phyloP scores from a whole-genome alignment of 257 asterid species.

The Solanum phureja region DNA sequence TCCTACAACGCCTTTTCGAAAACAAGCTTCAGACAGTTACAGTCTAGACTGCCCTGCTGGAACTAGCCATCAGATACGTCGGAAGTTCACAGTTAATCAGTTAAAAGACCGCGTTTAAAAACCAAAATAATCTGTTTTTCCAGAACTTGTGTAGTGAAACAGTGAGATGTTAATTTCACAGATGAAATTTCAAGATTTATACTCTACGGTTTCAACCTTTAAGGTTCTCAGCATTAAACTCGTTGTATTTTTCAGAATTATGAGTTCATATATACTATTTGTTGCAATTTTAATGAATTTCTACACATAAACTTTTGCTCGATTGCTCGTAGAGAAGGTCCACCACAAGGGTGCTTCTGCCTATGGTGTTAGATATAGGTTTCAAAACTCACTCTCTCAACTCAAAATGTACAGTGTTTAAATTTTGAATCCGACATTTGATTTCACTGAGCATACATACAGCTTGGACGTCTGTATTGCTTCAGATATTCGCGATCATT shows the following conservation, averaged over 20 bases:
- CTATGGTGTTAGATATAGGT: neutral
- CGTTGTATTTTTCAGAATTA: neutral
- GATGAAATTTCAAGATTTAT: neutral
- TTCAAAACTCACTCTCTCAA: neutral
- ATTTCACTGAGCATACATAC: neutral
- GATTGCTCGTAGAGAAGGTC: neutral
- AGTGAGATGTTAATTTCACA: neutral
- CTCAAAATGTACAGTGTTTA: neutral
- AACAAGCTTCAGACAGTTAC: conserved; percentile 54
- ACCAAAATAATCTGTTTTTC: neutral
- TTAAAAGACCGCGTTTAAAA: neutral
- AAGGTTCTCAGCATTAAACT: neutral
- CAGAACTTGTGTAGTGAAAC: neutral
- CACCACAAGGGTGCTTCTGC: neutral
- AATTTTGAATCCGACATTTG: neutral
- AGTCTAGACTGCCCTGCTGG: conserved; percentile 30
- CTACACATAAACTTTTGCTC: neutral
- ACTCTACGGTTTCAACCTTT: neutral
- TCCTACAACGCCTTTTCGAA: conserved; percentile 53
- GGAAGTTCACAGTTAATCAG: neutral
- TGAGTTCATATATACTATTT: neutral
- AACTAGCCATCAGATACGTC: neutral
- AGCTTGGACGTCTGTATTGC: neutral
- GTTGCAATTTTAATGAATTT: neutral
- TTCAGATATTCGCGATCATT: neutral